Evolutionary conservation across 257 asterid species (phyloP).

Genomic region (Salvia splendens): DNA sequence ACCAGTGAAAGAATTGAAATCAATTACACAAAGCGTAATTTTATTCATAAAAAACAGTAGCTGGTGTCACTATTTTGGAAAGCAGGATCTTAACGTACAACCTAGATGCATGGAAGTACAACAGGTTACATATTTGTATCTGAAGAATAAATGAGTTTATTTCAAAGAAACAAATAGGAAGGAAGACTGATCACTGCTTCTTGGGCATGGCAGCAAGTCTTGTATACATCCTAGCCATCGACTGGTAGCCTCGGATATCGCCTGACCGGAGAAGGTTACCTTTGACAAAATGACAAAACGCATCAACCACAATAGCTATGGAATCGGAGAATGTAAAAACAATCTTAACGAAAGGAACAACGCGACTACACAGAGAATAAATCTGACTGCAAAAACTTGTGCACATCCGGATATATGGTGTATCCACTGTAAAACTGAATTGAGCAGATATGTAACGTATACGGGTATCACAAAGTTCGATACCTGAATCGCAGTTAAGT

Average conservation of each 20-base stretch:
- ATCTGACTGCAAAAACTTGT: neutral
- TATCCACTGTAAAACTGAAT: too few relatives aligned
- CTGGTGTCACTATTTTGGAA: too few relatives aligned
- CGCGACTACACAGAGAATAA: neutral
- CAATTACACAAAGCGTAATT: too few relatives aligned
- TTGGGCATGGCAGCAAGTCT: conserved; percentile 98
- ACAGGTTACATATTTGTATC: too few relatives aligned
- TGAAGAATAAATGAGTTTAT: neutral
- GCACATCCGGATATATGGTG: too few relatives aligned
- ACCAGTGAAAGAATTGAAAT: too few relatives aligned
- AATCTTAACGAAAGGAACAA: neutral
- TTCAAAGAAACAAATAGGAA: neutral
- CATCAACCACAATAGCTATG: conserved; percentile 2
- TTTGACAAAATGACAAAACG: conserved; percentile 13
- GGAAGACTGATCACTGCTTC: conserved; percentile 50
- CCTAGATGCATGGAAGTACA: too few relatives aligned
- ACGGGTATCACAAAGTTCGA: neutral
- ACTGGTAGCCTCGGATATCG: conserved; percentile 88
- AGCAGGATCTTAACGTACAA: too few relatives aligned
- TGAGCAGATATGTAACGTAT: neutral
- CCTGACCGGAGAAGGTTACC: conserved; percentile 97
- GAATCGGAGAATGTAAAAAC: too few relatives aligned
- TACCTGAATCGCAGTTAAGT: conserved; percentile 25
- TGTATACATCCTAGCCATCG: conserved; percentile 97
- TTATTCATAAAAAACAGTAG: too few relatives aligned